Evolutionary conservation across 768 basidiomycete species (phyloP).

Genomic region (Lentinus tigrinus): DNA sequence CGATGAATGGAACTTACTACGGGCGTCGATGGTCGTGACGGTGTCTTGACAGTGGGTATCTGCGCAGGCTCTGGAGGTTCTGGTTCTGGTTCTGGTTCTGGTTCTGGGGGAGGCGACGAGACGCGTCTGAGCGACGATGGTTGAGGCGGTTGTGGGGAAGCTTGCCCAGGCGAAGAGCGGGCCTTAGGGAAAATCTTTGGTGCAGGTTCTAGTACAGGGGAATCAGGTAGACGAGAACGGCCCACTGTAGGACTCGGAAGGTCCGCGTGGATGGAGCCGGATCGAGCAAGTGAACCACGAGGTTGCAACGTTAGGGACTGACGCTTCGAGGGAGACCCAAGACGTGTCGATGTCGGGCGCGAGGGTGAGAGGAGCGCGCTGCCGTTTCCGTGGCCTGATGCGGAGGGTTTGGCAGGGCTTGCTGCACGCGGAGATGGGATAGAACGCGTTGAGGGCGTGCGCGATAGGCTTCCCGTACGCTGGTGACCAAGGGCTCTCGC

Average conservation of each 20-base stretch:
- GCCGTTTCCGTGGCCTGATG: conserved; percentile 15
- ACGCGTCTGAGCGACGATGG: conserved; percentile 15
- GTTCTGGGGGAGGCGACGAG: conserved; percentile 9
- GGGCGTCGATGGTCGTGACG: conserved; percentile 20
- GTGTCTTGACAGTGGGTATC: neutral
- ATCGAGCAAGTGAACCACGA: conserved; percentile 49
- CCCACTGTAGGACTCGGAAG: conserved; percentile 25
- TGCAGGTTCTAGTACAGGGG: conserved; percentile 27
- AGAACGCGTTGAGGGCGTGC: conserved; percentile 23
- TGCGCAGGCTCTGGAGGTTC: neutral
- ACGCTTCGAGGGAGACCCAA: conserved; percentile 59
- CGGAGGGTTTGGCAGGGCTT: conserved; percentile 57
- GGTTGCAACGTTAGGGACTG: conserved; percentile 46
- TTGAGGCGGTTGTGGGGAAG: conserved; percentile 10
- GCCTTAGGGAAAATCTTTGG: conserved; percentile 16
- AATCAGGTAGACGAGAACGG: conserved; percentile 31
- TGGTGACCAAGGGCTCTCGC: conserved; percentile 51
- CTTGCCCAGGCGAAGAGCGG: conserved; percentile 17
- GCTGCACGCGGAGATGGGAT: conserved; percentile 51
- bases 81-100: conserved; percentile 17
- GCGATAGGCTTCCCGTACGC: conserved; percentile 47
- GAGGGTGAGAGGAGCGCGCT: conserved; percentile 29
- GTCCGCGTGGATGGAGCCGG: conserved; percentile 38
- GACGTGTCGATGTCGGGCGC: conserved; percentile 24
- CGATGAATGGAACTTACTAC: conserved; percentile 22